Conservation (phyloP, 768 basidiomycete species). For the Pulveroboletus ravenelii region DNA sequence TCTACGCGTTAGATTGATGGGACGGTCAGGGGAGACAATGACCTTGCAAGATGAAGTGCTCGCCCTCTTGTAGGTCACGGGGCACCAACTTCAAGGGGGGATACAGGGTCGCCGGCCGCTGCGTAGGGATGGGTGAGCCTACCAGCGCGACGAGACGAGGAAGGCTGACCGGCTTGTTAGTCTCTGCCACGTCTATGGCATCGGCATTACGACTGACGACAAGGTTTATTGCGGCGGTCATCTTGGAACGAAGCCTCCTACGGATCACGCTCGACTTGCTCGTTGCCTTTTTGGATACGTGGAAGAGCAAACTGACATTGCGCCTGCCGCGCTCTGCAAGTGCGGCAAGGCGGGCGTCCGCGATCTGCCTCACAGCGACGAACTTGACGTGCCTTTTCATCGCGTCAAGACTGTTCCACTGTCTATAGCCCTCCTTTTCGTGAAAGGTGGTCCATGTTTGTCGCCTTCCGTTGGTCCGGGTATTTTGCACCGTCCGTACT, state of each 20-base stretch:
- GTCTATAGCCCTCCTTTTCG: not conserved
- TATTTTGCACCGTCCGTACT: not conserved
- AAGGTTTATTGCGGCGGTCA: constrained; percentile 15
- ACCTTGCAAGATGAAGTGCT: constrained; percentile 18
- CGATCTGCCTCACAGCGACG: constrained; percentile 1
- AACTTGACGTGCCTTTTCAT: not conserved
- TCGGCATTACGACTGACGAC: constrained; percentile 18
- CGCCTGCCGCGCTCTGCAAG: constrained; percentile 6
- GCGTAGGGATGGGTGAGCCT: not conserved
- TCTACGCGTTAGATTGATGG: not conserved
- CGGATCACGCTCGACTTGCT: constrained; percentile 24
- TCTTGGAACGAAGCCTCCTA: constrained; percentile 18
- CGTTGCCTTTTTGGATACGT: constrained; percentile 21
- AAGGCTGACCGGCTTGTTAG: not conserved
- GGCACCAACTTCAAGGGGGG: constrained; percentile 5
- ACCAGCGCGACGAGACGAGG: not conserved
- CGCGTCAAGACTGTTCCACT: not conserved
- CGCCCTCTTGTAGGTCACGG: not conserved
- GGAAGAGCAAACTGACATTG: constrained; percentile 18
- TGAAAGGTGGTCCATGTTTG: not conserved
- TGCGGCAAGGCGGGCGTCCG: constrained; percentile 2
- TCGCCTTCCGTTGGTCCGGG: not conserved
- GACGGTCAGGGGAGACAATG: not conserved
- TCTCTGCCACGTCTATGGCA: not conserved
- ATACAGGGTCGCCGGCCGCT: not conserved